These are phyloP conservation scores for Salix viminalis DNA, from an alignment of 345 rosid species.

Conservation along the genomic window DNA sequence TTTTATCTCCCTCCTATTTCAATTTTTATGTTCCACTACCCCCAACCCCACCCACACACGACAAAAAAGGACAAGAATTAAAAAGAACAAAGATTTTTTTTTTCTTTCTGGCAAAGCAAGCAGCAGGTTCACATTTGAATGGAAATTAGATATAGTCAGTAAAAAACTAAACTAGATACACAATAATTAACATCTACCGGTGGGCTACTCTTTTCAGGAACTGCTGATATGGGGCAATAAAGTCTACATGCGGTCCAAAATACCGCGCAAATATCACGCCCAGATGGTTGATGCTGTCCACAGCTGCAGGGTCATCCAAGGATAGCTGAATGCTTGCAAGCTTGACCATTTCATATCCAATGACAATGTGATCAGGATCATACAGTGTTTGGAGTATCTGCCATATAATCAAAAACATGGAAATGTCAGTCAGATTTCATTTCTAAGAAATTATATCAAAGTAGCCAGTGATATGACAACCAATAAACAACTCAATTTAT, in stretches of 20 bases:
- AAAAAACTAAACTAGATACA: background rate
- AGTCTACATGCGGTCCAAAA: slow-evolving; percentile 51
- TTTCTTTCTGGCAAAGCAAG: background rate
- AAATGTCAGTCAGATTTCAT: background rate
- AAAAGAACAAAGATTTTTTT: too few relatives aligned
- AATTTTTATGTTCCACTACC: too few relatives aligned
- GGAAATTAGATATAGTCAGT: background rate
- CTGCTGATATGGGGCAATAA: slow-evolving; percentile 44
- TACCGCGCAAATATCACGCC: slow-evolving; percentile 40
- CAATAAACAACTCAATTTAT: too few relatives aligned
- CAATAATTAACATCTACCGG: background rate
- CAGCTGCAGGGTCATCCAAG: slow-evolving; percentile 38
- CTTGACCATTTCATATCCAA: slow-evolving; percentile 78
- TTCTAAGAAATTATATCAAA: background rate
- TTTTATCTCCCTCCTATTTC: too few relatives aligned
- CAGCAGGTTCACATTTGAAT: background rate
- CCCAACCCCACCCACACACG: too few relatives aligned
- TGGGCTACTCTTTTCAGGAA: slow-evolving; percentile 30
- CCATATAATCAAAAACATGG: slow-evolving; percentile 7
- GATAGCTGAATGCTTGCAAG: slow-evolving; percentile 59
- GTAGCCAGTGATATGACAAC: background rate
- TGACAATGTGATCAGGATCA: slow-evolving; percentile 53
- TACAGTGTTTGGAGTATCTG: slow-evolving; percentile 72
- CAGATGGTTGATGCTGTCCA: slow-evolving; percentile 38
- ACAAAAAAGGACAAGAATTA: too few relatives aligned